Conservation (phyloP, 2,329 filamentous ascomycete genomes). For the Pseudogymnoascus sp. region DNA sequence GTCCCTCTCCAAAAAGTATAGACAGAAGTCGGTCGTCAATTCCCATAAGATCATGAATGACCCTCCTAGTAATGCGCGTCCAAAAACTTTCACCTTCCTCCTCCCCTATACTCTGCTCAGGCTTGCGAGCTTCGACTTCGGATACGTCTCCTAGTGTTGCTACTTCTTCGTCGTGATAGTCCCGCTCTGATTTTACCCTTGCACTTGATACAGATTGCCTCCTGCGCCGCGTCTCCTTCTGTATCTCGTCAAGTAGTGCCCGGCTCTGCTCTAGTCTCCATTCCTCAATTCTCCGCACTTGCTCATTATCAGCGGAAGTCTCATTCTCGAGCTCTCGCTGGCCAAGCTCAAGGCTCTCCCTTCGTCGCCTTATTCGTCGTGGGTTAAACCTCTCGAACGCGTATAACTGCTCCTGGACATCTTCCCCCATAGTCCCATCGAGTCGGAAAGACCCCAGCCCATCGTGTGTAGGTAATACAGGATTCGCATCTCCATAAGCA, state of each 20-base stretch:
- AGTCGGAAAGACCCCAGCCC: slow-evolving; percentile 79
- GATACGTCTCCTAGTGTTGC: slow-evolving; percentile 24
- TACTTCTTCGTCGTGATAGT: slow-evolving; percentile 26
- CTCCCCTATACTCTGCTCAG: not conserved
- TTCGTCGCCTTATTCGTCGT: slow-evolving; percentile 49
- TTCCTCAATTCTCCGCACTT: slow-evolving; percentile 75
- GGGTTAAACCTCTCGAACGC: slow-evolving; percentile 84
- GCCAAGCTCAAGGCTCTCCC: slow-evolving; percentile 46
- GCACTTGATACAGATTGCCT: slow-evolving; percentile 53
- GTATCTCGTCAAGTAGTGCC: slow-evolving; percentile 79
- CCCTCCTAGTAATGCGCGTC: slow-evolving; percentile 72
- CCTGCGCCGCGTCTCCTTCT: slow-evolving; percentile 71
- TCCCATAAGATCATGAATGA: slow-evolving; percentile 84
- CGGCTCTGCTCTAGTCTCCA: slow-evolving; percentile 91
- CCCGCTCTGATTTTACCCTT: slow-evolving; percentile 26
- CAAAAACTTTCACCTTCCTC: slow-evolving; percentile 61
- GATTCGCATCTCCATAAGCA: slow-evolving; percentile 30
- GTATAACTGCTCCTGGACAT: slow-evolving; percentile 78
- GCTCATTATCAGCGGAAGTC: slow-evolving; percentile 59
- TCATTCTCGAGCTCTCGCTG: slow-evolving; percentile 47
- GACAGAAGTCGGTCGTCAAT: slow-evolving; percentile 81
- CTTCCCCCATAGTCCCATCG: slow-evolving; percentile 45
- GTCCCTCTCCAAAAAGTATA: slow-evolving; percentile 76
- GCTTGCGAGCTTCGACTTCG: not conserved
- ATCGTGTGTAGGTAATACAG: slow-evolving; percentile 85